Percentiles rank a stretch among this genome's conserved stretches.
phyloP scores from a whole-genome alignment of 1,284 basidiomycete species.

The Agroathelia rolfsii region DNA sequence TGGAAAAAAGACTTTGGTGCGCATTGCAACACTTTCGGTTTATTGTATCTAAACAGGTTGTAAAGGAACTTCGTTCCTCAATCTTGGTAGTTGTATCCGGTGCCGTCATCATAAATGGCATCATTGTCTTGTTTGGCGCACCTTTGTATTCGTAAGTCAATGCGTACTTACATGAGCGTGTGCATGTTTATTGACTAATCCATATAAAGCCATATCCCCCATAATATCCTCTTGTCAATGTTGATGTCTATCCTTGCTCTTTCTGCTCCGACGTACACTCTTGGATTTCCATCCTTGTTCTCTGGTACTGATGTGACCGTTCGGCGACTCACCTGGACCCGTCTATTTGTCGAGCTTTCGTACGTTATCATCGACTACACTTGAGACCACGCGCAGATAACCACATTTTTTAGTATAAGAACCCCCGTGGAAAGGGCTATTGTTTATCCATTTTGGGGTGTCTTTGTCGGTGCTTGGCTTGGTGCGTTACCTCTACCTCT shows the following conservation, averaged over 20 bases:
- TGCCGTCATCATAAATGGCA: constrained; percentile 34
- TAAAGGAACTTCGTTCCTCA: too few relatives aligned
- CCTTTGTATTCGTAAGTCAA: constrained; percentile 47
- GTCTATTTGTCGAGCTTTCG: constrained; percentile 73
- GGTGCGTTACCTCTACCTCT: constrained; percentile 78
- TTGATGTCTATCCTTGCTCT: constrained; percentile 60
- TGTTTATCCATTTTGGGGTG: constrained; percentile 72
- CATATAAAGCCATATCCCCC: constrained; percentile 32
- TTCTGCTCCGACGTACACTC: constrained; percentile 59
- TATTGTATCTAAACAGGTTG: too few relatives aligned
- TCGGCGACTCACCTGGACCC: constrained; percentile 53
- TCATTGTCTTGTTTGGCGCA: constrained; percentile 68
- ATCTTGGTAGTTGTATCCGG: too few relatives aligned
- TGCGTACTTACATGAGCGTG: constrained; percentile 6
- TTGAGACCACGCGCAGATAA: background rate
- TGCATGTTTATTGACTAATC: constrained; percentile 8
- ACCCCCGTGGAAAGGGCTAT: constrained; percentile 66
- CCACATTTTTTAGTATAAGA: constrained; percentile 35
- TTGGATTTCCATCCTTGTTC: constrained; percentile 51
- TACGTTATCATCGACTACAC: constrained; percentile 30
- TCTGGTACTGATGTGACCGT: constrained; percentile 32
- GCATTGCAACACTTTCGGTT: too few relatives aligned
- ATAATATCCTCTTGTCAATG: constrained; percentile 61
- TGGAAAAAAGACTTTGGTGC: constrained; percentile 13
- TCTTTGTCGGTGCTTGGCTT: constrained; percentile 67